These are phyloP conservation scores for Huntiella omanensis DNA, from an alignment of 2,329 filamentous ascomycete species.

Conservation along the genomic window DNA sequence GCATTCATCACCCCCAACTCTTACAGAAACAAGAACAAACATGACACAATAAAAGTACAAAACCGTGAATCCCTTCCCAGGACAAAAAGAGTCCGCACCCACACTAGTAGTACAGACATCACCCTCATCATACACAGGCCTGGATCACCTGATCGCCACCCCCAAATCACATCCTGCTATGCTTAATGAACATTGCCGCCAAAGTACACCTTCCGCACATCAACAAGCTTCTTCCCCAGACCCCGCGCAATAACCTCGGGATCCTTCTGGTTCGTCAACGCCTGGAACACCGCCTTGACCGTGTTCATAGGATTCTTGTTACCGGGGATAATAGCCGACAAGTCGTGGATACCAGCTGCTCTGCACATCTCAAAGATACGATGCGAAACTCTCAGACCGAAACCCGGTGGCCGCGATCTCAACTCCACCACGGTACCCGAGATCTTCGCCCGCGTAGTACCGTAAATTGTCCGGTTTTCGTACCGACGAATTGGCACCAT, in stretches of 20 bases:
- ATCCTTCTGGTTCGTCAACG: conserved; percentile 63
- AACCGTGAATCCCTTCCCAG: not conserved
- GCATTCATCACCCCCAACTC: too few species aligned
- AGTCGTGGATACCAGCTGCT: conserved; percentile 67
- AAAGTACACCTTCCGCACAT: conserved; percentile 94
- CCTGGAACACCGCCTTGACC: conserved; percentile 76
- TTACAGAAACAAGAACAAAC: not conserved
- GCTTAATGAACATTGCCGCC: conserved; percentile 49
- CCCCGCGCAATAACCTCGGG: conserved; percentile 82
- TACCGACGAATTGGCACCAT: conserved; percentile 86
- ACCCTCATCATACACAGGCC: too few species aligned
- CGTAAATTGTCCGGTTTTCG: conserved; percentile 81
- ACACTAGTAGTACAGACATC: not conserved
- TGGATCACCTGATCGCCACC: too few species aligned
- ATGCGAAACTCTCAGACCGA: conserved; percentile 78
- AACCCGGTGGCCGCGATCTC: conserved; percentile 78
- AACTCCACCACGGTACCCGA: conserved; percentile 75
- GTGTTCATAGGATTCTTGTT: conserved; percentile 96
- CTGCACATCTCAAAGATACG: conserved; percentile 91
- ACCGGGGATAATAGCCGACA: conserved; percentile 64
- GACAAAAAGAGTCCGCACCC: not conserved
- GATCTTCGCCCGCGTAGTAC: conserved; percentile 65
- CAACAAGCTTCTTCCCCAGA: conserved; percentile 84
- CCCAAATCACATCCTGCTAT: not conserved
- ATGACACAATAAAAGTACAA: not conserved